Evolutionary conservation across 176 grass and related monocot species (phyloP), one percentile per base, ranked within the genome.

Genomic region (Calamus simplicifolius): DNA sequence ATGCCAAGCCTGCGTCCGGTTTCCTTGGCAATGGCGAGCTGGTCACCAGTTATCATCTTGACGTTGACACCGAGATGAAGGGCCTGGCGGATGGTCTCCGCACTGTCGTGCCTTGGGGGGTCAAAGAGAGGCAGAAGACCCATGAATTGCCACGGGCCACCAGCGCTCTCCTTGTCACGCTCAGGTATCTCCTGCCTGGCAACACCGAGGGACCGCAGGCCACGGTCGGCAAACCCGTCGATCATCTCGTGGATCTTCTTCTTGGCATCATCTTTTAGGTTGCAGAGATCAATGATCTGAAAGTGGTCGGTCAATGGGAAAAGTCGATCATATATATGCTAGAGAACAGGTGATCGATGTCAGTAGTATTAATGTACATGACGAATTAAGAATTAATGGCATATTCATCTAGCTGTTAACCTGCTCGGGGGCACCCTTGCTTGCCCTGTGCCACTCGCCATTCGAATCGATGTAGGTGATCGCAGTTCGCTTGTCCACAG

Each of bases 31-130:
- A 95, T 95, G 63, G 90, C 90, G 7, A 95, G 90, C 78, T 95
- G 90, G 75, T 95, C 90, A 12, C 90, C 90, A 6, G 90, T 95
- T 67, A 95, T 95, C 90, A 95, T 95, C 79, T 95, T 95, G 5
- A 95, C 90, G 19, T 95, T 95, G 7, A 95, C 90, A 10, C 90
- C 90, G 16, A 95, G 85, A 19, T 74, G 64, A 12, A 95, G 82
- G n/a, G 85, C 90, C 16, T 73, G 85, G 6, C 78, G 83, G 69
- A 95, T 95, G 70, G 90, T 95, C 82, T 95, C 90, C 0, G 85
- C 85, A 25, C 90, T 95, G 82, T 95, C 90, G 29, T 95, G 90
- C 54, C 90, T 69, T 1, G 90, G 90, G 61, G 90, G 90, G 63
- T 95, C 86, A 49, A 95, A 95, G 19, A 95, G 86, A 8, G 90